Conservation (phyloP, 495 filamentous ascomycete genomes). For the Hyaloscypha bicolor region DNA sequence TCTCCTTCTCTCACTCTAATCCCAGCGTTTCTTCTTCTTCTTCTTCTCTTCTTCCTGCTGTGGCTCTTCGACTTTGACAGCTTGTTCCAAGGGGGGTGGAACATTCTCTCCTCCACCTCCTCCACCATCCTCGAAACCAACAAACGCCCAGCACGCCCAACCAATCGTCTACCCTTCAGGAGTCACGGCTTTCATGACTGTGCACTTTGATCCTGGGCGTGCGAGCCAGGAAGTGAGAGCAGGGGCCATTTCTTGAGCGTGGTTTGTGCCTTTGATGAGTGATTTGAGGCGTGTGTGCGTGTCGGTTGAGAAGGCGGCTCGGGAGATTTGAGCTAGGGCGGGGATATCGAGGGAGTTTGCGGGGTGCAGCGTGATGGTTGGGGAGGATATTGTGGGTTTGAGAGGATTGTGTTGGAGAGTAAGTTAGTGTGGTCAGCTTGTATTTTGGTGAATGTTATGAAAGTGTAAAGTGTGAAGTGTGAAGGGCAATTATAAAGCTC, state of each 20-base stretch:
- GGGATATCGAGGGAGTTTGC: constrained; percentile 5
- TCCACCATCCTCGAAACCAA: constrained; percentile 4
- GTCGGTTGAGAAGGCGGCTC: constrained; percentile 9
- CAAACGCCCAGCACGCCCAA: constrained; percentile 17
- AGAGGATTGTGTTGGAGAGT: background rate
- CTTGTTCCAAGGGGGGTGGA: background rate
- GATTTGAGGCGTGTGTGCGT: constrained; percentile 19
- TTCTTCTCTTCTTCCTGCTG: background rate
- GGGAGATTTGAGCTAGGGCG: constrained; percentile 4
- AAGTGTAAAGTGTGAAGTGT: too few species aligned
- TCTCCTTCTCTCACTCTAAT: background rate
- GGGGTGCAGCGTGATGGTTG: constrained; percentile 3
- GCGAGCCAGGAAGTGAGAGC: constrained; percentile 11
- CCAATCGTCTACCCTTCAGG: constrained; percentile 3
- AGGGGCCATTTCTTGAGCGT: constrained; percentile 4
- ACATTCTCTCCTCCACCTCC: too few species aligned
- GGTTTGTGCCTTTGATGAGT: background rate
- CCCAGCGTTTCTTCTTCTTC: background rate
- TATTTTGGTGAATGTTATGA: too few species aligned
- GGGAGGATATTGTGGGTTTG: background rate
- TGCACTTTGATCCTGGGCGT: background rate
- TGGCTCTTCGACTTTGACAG: background rate
- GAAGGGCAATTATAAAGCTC: too few species aligned
- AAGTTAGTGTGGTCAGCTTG: background rate
- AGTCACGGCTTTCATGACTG: constrained; percentile 7